Percentiles rank a stretch among this genome's conserved stretches.
phyloP scores from a whole-genome alignment of 495 filamentous ascomycete genomes.

The Trichoderma gamsii region DNA sequence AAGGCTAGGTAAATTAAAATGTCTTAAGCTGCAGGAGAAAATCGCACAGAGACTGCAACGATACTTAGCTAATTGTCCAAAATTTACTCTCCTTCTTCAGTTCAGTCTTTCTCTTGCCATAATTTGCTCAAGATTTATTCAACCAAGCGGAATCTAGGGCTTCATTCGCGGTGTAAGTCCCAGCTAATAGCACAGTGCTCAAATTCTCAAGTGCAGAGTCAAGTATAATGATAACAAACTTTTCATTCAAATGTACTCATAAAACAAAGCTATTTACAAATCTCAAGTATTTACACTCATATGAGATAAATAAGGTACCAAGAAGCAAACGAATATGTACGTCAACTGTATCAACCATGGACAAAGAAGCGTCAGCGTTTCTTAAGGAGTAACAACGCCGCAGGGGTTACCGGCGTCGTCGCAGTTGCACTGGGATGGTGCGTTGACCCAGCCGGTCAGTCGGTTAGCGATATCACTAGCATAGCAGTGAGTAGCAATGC shows the following conservation, averaged over 20 bases:
- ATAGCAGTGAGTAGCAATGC: slow-evolving; percentile 51
- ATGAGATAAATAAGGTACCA: slow-evolving; percentile 12
- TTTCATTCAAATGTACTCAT: not conserved
- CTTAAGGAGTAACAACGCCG: not conserved
- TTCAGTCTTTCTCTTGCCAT: too few species aligned
- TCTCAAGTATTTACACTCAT: slow-evolving; percentile 8
- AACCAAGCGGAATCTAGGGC: too few species aligned
- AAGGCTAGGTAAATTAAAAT: too few species aligned
- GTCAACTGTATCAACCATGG: not conserved
- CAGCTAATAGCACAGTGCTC: too few species aligned
- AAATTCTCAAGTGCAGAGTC: too few species aligned
- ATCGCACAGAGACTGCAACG: too few species aligned
- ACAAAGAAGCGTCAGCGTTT: not conserved
- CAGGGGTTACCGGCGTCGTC: not conserved
- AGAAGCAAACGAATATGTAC: not conserved
- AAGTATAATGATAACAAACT: too few species aligned
- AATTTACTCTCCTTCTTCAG: too few species aligned
- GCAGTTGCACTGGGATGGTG: slow-evolving; percentile 9
- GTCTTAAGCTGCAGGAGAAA: too few species aligned
- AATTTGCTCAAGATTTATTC: too few species aligned
- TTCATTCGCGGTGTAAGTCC: too few species aligned
- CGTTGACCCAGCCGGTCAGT: slow-evolving; percentile 34
- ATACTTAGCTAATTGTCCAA: too few species aligned
- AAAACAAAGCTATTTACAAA: slow-evolving; percentile 3
- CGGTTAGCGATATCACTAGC: slow-evolving; percentile 53